phyloP scores from a whole-genome alignment of 2,329 filamentous ascomycete species.

The Alternaria sp. region DNA sequence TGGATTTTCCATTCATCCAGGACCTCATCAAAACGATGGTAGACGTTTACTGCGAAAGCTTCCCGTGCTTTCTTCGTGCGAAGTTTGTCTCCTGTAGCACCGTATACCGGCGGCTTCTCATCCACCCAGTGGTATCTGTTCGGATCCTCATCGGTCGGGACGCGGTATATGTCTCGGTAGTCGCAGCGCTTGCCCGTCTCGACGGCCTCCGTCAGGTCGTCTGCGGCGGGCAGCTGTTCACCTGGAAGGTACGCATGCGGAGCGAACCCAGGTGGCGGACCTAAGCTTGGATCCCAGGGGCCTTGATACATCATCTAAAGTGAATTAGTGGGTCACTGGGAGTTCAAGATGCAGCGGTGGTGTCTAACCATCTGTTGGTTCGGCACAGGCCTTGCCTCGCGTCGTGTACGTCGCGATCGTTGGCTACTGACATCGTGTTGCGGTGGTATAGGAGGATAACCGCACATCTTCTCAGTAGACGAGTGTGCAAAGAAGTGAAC shows the following conservation, averaged over 20 bases:
- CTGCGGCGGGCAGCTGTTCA: background rate
- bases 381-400: background rate
- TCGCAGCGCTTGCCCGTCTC: conserved; percentile 18
- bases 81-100: background rate
- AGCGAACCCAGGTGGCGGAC: background rate
- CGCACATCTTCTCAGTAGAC: background rate
- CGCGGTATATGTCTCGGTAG: conserved; percentile 11
- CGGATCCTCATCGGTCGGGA: conserved; percentile 2
- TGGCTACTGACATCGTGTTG: background rate
- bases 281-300: background rate
- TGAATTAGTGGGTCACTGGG: background rate
- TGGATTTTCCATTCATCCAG: conserved; percentile 10
- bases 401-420: background rate
- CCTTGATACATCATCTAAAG: background rate
- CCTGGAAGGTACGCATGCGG: background rate
- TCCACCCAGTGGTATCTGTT: conserved; percentile 15
- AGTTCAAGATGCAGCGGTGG: background rate
- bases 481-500: background rate
- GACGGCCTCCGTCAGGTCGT: conserved; percentile 15
- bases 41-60: conserved; percentile 16
- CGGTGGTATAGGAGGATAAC: background rate
- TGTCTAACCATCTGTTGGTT: background rate
- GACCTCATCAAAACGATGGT: conserved; percentile 8
- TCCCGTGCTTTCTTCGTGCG: conserved; percentile 22
- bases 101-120: conserved; percentile 3